Conservation (phyloP, 2,329 filamentous ascomycete genomes). For the Colletotrichum agaves region DNA sequence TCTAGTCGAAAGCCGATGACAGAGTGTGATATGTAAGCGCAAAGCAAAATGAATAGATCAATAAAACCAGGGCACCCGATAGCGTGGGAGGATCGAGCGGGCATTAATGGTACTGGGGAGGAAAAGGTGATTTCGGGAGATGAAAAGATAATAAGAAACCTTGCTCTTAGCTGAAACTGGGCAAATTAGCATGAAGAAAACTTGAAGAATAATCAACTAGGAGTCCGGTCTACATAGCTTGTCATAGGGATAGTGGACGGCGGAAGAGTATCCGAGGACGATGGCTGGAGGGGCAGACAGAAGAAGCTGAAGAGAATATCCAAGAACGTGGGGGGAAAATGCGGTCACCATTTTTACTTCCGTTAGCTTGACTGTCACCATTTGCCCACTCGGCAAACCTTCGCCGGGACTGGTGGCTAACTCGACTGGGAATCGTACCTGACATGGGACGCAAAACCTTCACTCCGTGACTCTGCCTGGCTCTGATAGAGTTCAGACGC, state of each 20-base stretch:
- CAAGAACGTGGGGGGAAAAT: conserved; percentile 25
- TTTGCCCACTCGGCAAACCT: neutral
- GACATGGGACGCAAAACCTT: conserved; percentile 9
- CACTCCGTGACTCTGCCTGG: neutral
- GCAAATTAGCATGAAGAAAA: neutral
- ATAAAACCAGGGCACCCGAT: neutral
- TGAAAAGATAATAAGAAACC: conserved; percentile 7
- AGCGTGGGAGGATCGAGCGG: conserved; percentile 19
- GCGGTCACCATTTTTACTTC: too few species aligned
- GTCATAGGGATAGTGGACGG: neutral
- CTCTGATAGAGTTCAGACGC: conserved; percentile 20
- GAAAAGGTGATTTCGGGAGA: conserved; percentile 1
- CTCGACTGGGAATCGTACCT: neutral
- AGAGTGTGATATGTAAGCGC: neutral
- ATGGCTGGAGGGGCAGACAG: neutral
- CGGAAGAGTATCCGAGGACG: conserved; percentile 9
- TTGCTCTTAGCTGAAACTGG: conserved; percentile 5
- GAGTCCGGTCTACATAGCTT: neutral
- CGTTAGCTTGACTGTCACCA: neutral
- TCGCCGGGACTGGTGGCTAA: neutral
- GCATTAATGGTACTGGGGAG: neutral
- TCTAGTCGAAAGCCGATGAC: neutral
- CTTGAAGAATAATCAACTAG: neutral
- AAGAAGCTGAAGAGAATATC: conserved; percentile 9
- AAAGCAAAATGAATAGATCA: neutral